Base-by-base conservation (phyloP, 2,329 filamentous ascomycete species). In the Scedosporium boydii region DNA sequence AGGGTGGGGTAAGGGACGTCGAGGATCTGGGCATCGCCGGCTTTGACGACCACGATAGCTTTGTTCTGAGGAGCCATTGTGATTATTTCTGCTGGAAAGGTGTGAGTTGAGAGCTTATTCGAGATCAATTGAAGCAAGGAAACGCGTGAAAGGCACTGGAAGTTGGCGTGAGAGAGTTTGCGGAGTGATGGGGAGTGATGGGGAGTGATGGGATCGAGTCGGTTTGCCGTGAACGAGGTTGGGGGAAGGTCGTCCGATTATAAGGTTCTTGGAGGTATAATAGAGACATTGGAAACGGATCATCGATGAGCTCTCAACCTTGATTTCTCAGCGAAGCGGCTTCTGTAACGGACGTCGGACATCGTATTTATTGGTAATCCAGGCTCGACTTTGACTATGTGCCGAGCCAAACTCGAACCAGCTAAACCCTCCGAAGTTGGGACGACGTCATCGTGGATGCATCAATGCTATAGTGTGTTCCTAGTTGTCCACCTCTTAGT, bases 21-120 rank as follows among this genome's bases (percentile, higher is more conserved):
- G 4, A 78, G 70, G 21, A 75, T 66, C 10, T 70, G 71, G 23
- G 68, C 69, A 27, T 69, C 67, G 63, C 63, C 58, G 41, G 63
- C 34, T 29, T 57, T 51, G 23, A 48, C 16, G 12, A 51, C 57
- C 5, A 60, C 58, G 55, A 62, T 56, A 23, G 56, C 41, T 48
- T 64, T 64, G 26, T 59, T 58, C 18, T 42, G 29, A 9, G 29
- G 38, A 23, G 56, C 56, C 61, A 63, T 63, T 63, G 16, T 46
- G 61, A 26, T 58, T 18, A 4, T 7, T 58, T n/a, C 5, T 48
- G 44, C 12, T n/a, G 56, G 27, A 34, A 34, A 16, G 27, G 27
- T 38, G n/a, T 14, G 41, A 7, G 41, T 16, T 48, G 41, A 41
- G 18, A 21, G 21, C 18, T 34, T 12, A 14, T 38, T 16, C 18